Evolutionary conservation across 768 basidiomycete genomes (phyloP), one percentile per base, ranked within the genome.

Genomic region (Boletus rubroflammeus): DNA sequence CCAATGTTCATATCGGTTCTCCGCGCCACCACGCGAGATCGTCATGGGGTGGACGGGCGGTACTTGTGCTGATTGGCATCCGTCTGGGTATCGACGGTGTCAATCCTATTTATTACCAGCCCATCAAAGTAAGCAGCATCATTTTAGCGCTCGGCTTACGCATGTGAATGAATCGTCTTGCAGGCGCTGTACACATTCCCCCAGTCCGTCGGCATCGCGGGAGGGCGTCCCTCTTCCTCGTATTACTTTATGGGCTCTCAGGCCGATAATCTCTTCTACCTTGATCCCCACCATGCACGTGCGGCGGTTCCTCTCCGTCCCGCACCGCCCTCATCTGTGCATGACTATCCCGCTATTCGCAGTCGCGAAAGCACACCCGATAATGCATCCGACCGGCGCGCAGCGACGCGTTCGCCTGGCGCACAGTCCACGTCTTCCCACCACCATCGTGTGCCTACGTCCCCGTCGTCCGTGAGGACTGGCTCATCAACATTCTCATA

Each of bases 221-320:
- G 97, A 36, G 96, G 96, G 3, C 81, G 97, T 21, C 97, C 96
- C 0, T 90, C 90, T n/a, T 94, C 92, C 0, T 97, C 94, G 0
- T 98, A 97, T 70, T 99, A 98, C 71, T 99, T 99, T 66, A 90
- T 99, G 45, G 96, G 93, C 15, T 80, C 86, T 0, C 96, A 99
- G 67, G 88, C 85, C 3, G 89, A 94, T 58, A 88, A 84, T 46
- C 78, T 98, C 7, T 86, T 93, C 65, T 89, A 92, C 64, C 81
- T 90, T 34, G 85, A 90, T 71, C 87, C 88, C 2, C 86, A 90
- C 64, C 83, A 94, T 62, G 77, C 91, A 0, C 82, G 93, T 8
- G 81, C 90, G 0, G 79, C 92, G 0, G 73, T 96, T 3, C 86
- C 90, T 0, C 76, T 94, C 1, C 80, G 86, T 5, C 77, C 78